A percentile compares a stretch with the other conserved stretches of the same genome.
Conservation (phyloP, 495 filamentous ascomycete genomes). For the Paragyromitra xinjiangensis region DNA sequence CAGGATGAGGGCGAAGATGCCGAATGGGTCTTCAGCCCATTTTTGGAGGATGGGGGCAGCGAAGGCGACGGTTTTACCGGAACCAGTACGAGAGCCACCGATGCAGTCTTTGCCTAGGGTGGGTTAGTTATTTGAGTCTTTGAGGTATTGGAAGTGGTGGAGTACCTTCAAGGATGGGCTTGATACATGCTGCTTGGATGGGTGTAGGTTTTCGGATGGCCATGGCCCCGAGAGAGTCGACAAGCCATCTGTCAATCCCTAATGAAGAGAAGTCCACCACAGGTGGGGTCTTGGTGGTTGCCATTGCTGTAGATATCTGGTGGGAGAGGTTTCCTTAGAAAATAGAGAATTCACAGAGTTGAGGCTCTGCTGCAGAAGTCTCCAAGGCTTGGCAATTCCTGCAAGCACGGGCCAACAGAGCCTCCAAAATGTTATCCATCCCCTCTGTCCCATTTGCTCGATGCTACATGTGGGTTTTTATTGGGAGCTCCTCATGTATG, state of each 20-base stretch:
- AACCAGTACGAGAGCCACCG: slow-evolving; percentile 91
- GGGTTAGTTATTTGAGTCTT: slow-evolving; percentile 17
- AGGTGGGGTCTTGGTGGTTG: slow-evolving; percentile 1
- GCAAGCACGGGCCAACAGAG: slow-evolving; percentile 26
- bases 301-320: slow-evolving; percentile 10
- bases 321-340: neutral
- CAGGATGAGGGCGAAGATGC: slow-evolving; percentile 86
- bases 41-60: slow-evolving; percentile 90
- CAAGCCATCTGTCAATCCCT: slow-evolving; percentile 84
- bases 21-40: slow-evolving; percentile 91
- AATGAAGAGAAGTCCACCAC: slow-evolving; percentile 75
- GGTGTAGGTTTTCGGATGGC: slow-evolving; percentile 87
- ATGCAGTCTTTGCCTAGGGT: slow-evolving; percentile 76
- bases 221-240: slow-evolving; percentile 83
- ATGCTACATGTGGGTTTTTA: neutral
- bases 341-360: slow-evolving; percentile 6
- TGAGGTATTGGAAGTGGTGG: neutral
- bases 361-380: slow-evolving; percentile 33
- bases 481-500: neutral
- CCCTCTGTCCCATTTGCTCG: neutral
- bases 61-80: slow-evolving; percentile 99
- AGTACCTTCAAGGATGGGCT: slow-evolving; percentile 80
- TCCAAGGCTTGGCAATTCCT: slow-evolving; percentile 1
- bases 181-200: slow-evolving; percentile 92
- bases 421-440: neutral